These are phyloP conservation scores for Lepidium campestre DNA, from an alignment of 441 rosid genomes.

Conservation along the genomic window DNA sequence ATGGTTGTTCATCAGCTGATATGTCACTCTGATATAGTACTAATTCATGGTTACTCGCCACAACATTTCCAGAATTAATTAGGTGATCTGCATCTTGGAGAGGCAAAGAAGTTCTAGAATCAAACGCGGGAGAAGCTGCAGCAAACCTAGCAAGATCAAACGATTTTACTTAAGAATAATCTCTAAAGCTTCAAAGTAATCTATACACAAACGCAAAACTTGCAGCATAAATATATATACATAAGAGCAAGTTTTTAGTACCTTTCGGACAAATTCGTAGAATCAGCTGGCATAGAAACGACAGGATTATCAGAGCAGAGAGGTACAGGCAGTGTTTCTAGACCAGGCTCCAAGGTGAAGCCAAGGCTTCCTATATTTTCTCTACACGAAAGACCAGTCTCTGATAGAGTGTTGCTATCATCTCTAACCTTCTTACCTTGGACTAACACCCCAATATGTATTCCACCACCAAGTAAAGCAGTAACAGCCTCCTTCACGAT, in stretches of 20 bases:
- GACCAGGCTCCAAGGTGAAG: slow-evolving; percentile 53
- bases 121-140: slow-evolving; percentile 37
- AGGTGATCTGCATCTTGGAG: slow-evolving; percentile 19
- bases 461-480: slow-evolving; percentile 56
- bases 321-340: slow-evolving; percentile 22
- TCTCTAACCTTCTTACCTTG: slow-evolving; percentile 64
- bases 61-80: slow-evolving; percentile 19
- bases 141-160: slow-evolving; percentile 46
- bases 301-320: slow-evolving; percentile 33
- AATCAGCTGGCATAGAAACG: slow-evolving; percentile 14
- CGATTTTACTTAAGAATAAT: slow-evolving; percentile 13
- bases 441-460: slow-evolving; percentile 51
- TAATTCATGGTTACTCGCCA: slow-evolving; percentile 36
- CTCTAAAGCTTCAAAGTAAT: background rate
- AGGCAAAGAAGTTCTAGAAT: slow-evolving; percentile 28
- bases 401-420: slow-evolving; percentile 48
- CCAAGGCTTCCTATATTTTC: slow-evolving; percentile 47
- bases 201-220: background rate
- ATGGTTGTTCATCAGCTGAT: slow-evolving; percentile 30
- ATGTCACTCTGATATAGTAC: slow-evolving; percentile 32
- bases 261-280: slow-evolving; percentile 19
- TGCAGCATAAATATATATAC: background rate
- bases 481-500: slow-evolving; percentile 58
- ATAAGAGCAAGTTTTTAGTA: slow-evolving; percentile 3
- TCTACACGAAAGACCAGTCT: slow-evolving; percentile 47